Conservation (phyloP, 108 stramenopile species). For the Cylindrotheca fusiformis region DNA sequence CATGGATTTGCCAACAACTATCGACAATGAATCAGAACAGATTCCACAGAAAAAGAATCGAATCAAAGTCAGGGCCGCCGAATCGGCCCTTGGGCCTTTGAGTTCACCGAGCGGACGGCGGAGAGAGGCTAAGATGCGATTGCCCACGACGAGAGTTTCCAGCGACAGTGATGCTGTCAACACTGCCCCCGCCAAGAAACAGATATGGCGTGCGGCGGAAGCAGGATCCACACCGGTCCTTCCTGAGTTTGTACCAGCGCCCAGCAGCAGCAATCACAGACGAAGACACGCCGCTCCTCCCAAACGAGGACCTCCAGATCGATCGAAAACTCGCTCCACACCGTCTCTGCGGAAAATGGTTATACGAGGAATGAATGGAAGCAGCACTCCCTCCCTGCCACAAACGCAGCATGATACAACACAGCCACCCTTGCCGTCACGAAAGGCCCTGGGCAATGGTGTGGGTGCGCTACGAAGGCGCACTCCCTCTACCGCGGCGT, state of each 20-base stretch:
- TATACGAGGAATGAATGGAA: neutral
- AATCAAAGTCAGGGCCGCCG: neutral
- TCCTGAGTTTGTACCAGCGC: neutral
- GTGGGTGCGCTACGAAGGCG: constrained; percentile 14
- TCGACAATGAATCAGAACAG: neutral
- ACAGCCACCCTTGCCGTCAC: neutral
- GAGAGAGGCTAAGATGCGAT: neutral
- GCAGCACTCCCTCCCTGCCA: constrained; percentile 4
- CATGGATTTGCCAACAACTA: neutral
- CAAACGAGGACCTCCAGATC: constrained; percentile 14
- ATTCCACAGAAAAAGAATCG: neutral
- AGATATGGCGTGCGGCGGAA: neutral
- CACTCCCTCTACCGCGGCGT: constrained; percentile 8
- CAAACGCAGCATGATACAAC: constrained; percentile 21
- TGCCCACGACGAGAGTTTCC: neutral
- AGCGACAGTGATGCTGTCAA: neutral
- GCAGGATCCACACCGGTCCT: neutral
- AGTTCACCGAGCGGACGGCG: too few species aligned
- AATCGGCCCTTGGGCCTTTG: neutral
- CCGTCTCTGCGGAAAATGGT: constrained; percentile 9
- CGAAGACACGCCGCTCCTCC: neutral
- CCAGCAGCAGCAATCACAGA: neutral
- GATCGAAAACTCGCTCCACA: constrained; percentile 18
- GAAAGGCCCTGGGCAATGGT: constrained; percentile 1
- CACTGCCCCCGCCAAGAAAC: neutral